Evolutionary conservation across 1,284 basidiomycete genomes (phyloP), one percentile per base, ranked within the genome.

Genomic region (Marasmius tenuissimus): DNA sequence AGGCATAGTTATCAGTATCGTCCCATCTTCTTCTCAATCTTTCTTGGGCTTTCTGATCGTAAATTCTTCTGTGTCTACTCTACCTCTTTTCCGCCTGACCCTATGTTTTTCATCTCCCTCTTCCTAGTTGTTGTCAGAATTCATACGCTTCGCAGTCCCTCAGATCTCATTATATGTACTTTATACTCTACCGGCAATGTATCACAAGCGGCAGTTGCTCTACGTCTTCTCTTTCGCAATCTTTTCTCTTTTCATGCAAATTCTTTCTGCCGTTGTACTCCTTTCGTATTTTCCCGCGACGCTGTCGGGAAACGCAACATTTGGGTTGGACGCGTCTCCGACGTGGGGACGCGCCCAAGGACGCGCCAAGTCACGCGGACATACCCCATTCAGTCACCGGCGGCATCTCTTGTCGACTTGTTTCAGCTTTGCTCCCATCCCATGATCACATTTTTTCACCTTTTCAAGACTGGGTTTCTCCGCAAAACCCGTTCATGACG

Each of bases 101-200:
- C 34, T 27, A 12, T 35, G 14, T 54, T 37, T 54, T 38, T 33
- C 18, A 38, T 14, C 35, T 20, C 33, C 2, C 14, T n/a, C 2
- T 51, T 33, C 50, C 34, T n/a, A 6, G 12, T n/a, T 37, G 11
- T 38, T 54, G 12, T 20, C 34, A n/a, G 52, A 35, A 14, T 12
- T n/a, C 33, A 34, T n/a, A 12, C 34, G 12, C 18, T 14, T 54
- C 20, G n/a, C 14, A 10, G 6, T 54, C 34, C 38, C 52, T 37
- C 33, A 37, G n/a, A 27, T 27, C 34, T 54, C 52, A 54, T 54
- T 54, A 54, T 54, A 34, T 54, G 52, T 54, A 54, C 52, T 54
- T 54, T 54, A 54, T 54, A 54, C 34, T 37, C 37, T 54, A 54
- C 38, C 14, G 27, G 52, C 52, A 54, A 54, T 54, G 52, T 54